Percentiles rank a stretch among this genome's conserved stretches.
These are phyloP conservation scores for Kuraishia piskuri DNA, from an alignment of 805 yeast genomes.

Conservation along the genomic window DNA sequence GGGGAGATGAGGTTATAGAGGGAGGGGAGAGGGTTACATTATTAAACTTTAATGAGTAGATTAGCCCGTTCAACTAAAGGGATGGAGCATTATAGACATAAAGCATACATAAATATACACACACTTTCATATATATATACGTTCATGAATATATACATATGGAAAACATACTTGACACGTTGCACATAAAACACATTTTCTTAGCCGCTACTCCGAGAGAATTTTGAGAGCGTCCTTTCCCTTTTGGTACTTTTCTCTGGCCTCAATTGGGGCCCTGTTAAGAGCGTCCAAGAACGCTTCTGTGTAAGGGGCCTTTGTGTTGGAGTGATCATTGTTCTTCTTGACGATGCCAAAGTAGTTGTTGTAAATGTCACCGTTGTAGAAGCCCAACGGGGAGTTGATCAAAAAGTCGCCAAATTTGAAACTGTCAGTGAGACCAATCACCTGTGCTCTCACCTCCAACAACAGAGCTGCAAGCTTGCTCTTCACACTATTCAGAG, in stretches of 20 bases:
- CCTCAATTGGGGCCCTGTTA: conserved; percentile 26
- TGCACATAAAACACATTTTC: too few relatives aligned
- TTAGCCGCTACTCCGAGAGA: conserved; percentile 2
- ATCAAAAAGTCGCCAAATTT: conserved; percentile 72
- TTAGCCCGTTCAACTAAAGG: too few relatives aligned
- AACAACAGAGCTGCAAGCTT: conserved; percentile 38
- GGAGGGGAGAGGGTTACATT: neutral
- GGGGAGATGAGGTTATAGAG: neutral
- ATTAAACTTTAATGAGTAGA: too few relatives aligned
- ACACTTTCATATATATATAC: neutral
- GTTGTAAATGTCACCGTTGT: conserved; percentile 77
- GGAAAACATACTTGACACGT: neutral
- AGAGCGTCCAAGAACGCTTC: conserved; percentile 27
- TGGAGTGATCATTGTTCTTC: conserved; percentile 36
- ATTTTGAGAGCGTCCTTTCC: conserved; percentile 14
- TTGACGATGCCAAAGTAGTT: conserved; percentile 58
- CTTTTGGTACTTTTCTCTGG: conserved; percentile 21
- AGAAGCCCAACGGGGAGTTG: conserved; percentile 75
- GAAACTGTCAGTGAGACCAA: conserved; percentile 79
- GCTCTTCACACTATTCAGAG: conserved; percentile 31
- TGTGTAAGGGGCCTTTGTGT: conserved; percentile 55
- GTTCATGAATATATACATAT: too few relatives aligned
- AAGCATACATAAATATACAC: neutral
- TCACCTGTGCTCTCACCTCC: conserved; percentile 55
- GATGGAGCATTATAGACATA: neutral